These are phyloP conservation scores for Adansonia digitata DNA, from an alignment of 345 rosid genomes.

Conservation along the genomic window DNA sequence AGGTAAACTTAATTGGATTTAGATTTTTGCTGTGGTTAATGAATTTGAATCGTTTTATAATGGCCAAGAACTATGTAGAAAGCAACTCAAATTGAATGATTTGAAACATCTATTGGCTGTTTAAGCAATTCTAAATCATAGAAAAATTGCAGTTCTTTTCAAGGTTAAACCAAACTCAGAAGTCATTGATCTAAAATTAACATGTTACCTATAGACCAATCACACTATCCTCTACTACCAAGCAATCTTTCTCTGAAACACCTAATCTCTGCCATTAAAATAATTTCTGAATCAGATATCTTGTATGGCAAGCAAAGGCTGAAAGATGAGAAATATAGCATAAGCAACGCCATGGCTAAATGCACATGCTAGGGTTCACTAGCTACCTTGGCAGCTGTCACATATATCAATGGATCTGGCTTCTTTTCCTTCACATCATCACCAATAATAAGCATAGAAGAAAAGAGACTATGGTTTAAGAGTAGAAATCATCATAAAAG, in stretches of 20 bases:
- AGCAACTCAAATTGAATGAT: not conserved
- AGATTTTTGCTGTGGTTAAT: not conserved
- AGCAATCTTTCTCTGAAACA: constrained; percentile 66
- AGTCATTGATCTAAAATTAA: not conserved
- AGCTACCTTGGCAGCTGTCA: constrained; percentile 68
- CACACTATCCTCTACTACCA: constrained; percentile 94
- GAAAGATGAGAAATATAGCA: not conserved
- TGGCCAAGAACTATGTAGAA: not conserved
- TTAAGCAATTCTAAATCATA: not conserved
- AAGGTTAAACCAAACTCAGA: not conserved
- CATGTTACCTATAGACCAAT: constrained; percentile 69
- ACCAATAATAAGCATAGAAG: constrained; percentile 37
- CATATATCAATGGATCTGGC: constrained; percentile 84
- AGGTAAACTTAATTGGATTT: not conserved
- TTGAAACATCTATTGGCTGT: not conserved
- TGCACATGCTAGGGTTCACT: not conserved
- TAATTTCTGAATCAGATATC: constrained; percentile 2
- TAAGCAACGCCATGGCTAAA: not conserved
- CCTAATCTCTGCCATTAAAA: constrained; percentile 55
- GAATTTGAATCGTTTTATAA: not conserved
- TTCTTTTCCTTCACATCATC: constrained; percentile 98
- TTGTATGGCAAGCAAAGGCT: not conserved
- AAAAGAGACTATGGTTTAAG: not conserved
- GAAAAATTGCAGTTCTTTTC: not conserved
- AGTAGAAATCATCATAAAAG: not conserved